Base-by-base conservation (phyloP, 225 moss, liverwort and hornwort species). In the Neckera pumila region DNA sequence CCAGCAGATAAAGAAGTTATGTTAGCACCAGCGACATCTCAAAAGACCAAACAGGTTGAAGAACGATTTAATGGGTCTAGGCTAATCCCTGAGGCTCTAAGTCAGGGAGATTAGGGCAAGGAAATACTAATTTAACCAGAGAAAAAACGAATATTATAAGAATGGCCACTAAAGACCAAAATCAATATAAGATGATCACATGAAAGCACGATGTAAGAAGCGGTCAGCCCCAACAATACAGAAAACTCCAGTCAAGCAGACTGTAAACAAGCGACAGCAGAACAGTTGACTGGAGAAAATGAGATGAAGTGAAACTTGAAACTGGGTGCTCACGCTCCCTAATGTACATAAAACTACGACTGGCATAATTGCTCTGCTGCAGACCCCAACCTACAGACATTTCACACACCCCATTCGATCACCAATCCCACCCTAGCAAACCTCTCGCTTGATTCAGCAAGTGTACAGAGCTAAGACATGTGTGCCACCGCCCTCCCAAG, bases 291-390 rank as follows among this genome's bases (percentile, higher is more conserved):
- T 87, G 73, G 87, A 84, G 89, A 82, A 94, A 90, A 91, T 89
- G 93, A 93, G 94, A 92, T 93, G 95, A 90, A 88, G 89, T 92
- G 95, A 83, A 88, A 92, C 93, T 94, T 93, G 92, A 95, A 95
- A 93, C 93, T 86, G 98, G 95, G 94, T 93, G 94, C 94, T 93
- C 94, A 96, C 91, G 94, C 94, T 96, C 96, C 95, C 95, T 98
- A 96, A 91, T 96, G 92, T 95, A 95, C 96, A 96, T 96, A 90
- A 91, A 87, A 94, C 92, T 92, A 94, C 90, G 93, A 96, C 92
- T 92, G 94, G 92, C 91, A 94, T 93, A 91, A 95, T 92, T 90
- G 89, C 92, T 93, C 89, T 89, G 91, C 91, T 91, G 91, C 93
- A 91, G 90, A 88, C 92, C 93, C 87, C 90, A 89, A 89, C 90